Conservation (phyloP, 2,329 filamentous ascomycete species). For the Tricladium varicosporioides region DNA sequence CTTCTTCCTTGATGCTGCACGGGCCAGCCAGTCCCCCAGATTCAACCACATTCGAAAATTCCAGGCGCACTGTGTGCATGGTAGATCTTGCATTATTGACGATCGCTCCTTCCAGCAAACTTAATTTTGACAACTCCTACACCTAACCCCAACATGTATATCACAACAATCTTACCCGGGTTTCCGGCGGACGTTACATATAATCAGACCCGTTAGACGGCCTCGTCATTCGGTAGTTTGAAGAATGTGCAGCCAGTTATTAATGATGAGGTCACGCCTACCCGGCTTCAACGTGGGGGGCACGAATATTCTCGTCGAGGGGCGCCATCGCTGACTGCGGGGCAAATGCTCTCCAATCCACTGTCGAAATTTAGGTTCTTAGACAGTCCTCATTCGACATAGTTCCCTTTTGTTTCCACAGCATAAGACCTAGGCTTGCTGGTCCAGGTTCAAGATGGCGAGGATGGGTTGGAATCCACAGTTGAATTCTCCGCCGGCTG, state of each 20-base stretch:
- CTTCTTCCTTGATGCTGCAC: constrained; percentile 4
- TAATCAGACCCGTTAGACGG: constrained; percentile 8
- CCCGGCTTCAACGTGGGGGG: constrained; percentile 24
- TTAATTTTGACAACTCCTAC: constrained; percentile 15
- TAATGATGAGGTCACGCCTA: constrained; percentile 31
- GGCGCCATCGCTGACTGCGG: constrained; percentile 27
- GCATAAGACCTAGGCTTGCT: constrained; percentile 2
- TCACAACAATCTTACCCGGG: constrained; percentile 10
- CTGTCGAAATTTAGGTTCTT: constrained; percentile 22
- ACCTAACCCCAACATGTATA: neutral
- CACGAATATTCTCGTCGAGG: constrained; percentile 4
- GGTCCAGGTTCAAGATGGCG: constrained; percentile 11
- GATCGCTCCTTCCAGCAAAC: constrained; percentile 14
- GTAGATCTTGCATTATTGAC: constrained; percentile 1
- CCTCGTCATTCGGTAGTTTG: constrained; percentile 14
- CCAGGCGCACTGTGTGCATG: neutral
- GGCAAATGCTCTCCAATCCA: constrained; percentile 20
- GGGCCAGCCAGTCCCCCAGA: constrained; percentile 3
- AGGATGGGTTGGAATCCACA: constrained; percentile 10
- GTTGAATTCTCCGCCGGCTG: constrained; percentile 9
- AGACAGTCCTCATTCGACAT: neutral
- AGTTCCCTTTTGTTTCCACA: neutral
- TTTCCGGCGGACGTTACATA: constrained; percentile 18
- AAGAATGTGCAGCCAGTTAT: constrained; percentile 16
- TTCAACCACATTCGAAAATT: neutral